Base-by-base conservation (phyloP, 805 yeast genomes). In the Komagataella populi region DNA sequence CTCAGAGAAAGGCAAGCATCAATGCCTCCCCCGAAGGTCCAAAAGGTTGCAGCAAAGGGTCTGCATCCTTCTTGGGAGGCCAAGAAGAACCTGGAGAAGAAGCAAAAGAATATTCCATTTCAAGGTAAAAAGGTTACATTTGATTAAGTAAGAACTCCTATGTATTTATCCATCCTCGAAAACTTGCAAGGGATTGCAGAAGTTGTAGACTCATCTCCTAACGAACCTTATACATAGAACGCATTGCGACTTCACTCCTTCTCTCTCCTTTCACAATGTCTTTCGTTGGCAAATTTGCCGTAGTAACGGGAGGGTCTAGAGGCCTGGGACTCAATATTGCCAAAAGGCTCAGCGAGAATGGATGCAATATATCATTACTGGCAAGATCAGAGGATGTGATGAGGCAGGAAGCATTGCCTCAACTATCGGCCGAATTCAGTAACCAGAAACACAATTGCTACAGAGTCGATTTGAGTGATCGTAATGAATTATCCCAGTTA, bases 61-160 rank as follows among this genome's bases (percentile, higher is more conserved):
- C 55, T 85, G 56, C 99, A 93, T 77, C 99, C 99, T n/a, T 93
- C 99, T 2, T 93, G 99, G 99, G 83, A 79, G 59, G 99, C 99
- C 20, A 87, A 86, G 70, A 80, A 77, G 69, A 67, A 76, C 55
- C 86, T 81, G 23, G 84, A 86, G 60, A 85, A 84, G 57, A 77
- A 79, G 50, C 63, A 71, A 56, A 77, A 80, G 67, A 77, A 78
- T 52, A 81, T 74, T 49, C 80, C 82, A 63, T 89, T 89, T 62
- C 65, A 72, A 50, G 99, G 99, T 63, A 90, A 88, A 69, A 91
- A 90, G 71, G 76, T 85, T 57, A 80, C 74, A 3, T 90, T 90
- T 63, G 88, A 82, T 59, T 77, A 55, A 47, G 39, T 30, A 30
- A 30, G 39, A 10, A 12, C 10, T 30, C 39, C 10, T 30, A 30